A percentile compares a stretch with the other conserved stretches of the same genome.
Conservation (phyloP, 495 filamentous ascomycete genomes). For the Penicillium nucicola region DNA sequence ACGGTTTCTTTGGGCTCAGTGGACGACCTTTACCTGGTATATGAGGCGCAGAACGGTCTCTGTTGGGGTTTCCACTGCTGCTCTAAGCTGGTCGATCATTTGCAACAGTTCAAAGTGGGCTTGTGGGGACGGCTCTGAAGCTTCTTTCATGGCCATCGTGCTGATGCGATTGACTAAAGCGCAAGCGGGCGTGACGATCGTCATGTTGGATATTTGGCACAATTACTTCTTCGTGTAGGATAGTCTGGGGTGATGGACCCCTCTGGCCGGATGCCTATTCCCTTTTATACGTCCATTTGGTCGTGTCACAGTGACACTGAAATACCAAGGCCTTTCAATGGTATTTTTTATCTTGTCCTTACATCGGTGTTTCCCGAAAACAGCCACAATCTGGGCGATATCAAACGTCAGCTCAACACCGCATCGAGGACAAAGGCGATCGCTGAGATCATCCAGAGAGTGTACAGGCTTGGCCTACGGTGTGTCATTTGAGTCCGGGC, state of each 20-base stretch:
- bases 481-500: background rate
- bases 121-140: constrained; percentile 16
- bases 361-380: background rate
- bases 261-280: background rate
- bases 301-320: background rate
- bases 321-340: background rate
- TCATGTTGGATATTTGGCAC: constrained; percentile 9
- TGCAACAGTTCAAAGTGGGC: constrained; percentile 29
- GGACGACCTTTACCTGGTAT: constrained; percentile 29
- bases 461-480: constrained; percentile 2
- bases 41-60: constrained; percentile 36
- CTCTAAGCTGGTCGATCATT: constrained; percentile 28
- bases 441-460: background rate
- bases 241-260: background rate
- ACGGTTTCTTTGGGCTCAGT: background rate
- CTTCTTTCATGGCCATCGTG: constrained; percentile 20
- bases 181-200: constrained; percentile 15
- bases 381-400: constrained; percentile 1
- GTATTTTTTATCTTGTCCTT: background rate
- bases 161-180: constrained; percentile 26
- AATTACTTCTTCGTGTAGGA: background rate
- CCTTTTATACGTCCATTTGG: background rate
- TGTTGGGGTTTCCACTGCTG: constrained; percentile 33
- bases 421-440: background rate
- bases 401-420: background rate